Evolutionary conservation across 305 asterid species (phyloP).

Genomic region (Fraxinus floribunda): DNA sequence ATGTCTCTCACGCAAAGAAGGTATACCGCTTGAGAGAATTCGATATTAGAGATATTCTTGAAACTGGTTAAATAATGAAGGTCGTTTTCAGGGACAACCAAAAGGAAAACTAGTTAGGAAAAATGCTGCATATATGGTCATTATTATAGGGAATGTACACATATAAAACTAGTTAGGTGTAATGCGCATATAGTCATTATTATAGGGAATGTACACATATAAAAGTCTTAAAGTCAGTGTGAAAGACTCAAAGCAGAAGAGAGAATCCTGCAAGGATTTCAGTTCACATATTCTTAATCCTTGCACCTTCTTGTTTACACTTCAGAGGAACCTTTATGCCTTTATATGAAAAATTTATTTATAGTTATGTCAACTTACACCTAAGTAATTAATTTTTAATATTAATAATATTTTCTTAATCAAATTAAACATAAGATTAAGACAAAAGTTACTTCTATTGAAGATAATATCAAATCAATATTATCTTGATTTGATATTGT

Average conservation of each 20-base stretch:
- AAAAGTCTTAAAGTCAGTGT: not conserved
- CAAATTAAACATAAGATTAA: not conserved
- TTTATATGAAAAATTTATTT: not conserved
- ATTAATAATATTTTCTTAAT: too few relatives aligned
- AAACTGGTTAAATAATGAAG: not conserved
- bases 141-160: not conserved
- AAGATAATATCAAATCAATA: too few relatives aligned
- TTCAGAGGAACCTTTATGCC: not conserved
- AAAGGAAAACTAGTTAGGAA: not conserved
- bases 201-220: not conserved
- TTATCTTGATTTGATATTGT: too few relatives aligned
- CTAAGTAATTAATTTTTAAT: not conserved
- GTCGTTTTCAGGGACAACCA: not conserved
- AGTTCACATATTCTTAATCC: not conserved
- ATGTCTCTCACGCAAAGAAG: not conserved
- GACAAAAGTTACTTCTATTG: not conserved
- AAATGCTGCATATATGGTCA: not conserved
- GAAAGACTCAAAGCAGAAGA: not conserved
- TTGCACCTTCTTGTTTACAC: not conserved
- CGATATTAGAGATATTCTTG: not conserved
- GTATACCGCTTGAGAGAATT: not conserved
- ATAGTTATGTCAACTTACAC: not conserved
- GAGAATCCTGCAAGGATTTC: not conserved
- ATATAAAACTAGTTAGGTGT: not conserved
- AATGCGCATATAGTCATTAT: not conserved